These are phyloP conservation scores for Leptomonas seymouri DNA, from an alignment of 208 protist genomes.

Conservation along the genomic window DNA sequence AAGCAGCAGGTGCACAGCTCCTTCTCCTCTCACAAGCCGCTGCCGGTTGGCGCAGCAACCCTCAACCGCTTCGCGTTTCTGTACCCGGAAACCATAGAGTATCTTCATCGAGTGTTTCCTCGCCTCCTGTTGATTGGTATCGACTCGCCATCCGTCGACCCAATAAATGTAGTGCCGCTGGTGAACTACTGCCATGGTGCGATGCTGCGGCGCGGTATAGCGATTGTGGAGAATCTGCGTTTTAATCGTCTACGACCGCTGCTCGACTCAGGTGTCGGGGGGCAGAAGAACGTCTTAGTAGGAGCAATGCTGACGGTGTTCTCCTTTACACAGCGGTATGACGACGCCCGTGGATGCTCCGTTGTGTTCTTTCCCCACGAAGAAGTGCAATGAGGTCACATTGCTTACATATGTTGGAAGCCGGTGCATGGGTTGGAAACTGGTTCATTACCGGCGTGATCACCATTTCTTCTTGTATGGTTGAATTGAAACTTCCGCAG, in stretches of 20 bases:
- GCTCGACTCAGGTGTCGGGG: conserved; percentile 17
- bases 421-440: neutral
- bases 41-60: conserved; percentile 8
- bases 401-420: neutral
- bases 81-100: conserved; percentile 43
- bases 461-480: conserved; percentile 6
- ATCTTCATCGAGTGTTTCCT: conserved; percentile 50
- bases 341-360: conserved; percentile 64
- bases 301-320: conserved; percentile 67
- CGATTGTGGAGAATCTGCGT: conserved; percentile 75
- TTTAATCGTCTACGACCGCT: conserved; percentile 34
- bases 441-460: neutral
- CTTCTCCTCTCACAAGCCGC: neutral
- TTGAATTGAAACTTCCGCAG: neutral
- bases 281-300: conserved; percentile 15
- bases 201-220: conserved; percentile 57
- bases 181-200: conserved; percentile 44
- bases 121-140: conserved; percentile 67
- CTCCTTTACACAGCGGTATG: conserved; percentile 38
- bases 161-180: conserved; percentile 41
- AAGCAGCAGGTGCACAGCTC: conserved; percentile 1
- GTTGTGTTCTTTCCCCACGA: conserved; percentile 59
- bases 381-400: neutral
- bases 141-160: conserved; percentile 72
- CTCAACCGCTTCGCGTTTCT: conserved; percentile 52